Conservation (phyloP, 352 stramenopile species). For the Globisporangium barbulae region DNA sequence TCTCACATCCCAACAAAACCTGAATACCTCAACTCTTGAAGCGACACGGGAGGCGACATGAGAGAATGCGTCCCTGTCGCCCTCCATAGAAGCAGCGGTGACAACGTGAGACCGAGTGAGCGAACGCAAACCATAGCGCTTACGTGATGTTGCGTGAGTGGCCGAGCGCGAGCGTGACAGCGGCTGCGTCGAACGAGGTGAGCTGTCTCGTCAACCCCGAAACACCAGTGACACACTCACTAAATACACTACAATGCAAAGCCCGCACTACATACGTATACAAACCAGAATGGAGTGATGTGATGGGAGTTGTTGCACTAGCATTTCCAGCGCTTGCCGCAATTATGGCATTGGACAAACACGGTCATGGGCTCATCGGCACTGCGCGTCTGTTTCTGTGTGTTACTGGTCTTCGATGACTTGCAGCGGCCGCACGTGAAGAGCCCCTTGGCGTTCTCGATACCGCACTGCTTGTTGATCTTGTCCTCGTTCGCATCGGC, state of each 20-base stretch:
- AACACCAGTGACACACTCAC: not conserved
- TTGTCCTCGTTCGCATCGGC: conserved; percentile 89
- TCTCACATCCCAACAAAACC: conserved; percentile 1
- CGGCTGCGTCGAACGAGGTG: conserved; percentile 3
- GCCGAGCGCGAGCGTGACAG: conserved; percentile 3
- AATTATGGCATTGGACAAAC: conserved; percentile 96
- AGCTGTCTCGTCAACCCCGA: not conserved
- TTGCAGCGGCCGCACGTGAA: conserved; percentile 95
- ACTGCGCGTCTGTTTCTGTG: conserved; percentile 96
- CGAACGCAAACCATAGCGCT: conserved; percentile 4
- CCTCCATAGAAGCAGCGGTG: not conserved
- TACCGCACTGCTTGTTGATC: conserved; percentile 90
- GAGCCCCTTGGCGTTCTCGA: conserved; percentile 72
- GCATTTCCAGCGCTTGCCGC: conserved; percentile 95
- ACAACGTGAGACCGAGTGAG: not conserved
- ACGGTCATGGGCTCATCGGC: conserved; percentile 98
- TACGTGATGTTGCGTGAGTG: not conserved
- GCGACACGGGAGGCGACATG: conserved; percentile 6
- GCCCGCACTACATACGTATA: not conserved
- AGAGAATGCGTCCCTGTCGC: conserved; percentile 5
- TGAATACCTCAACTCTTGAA: not conserved
- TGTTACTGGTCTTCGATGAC: conserved; percentile 95
- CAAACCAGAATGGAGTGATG: conserved; percentile 2
- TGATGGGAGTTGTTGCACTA: conserved; percentile 25
- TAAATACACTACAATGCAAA: not conserved